Percentiles rank a stretch among this genome's conserved stretches.
Conservation (phyloP, 139 green algal species). For the Coccomyxa sp. region DNA sequence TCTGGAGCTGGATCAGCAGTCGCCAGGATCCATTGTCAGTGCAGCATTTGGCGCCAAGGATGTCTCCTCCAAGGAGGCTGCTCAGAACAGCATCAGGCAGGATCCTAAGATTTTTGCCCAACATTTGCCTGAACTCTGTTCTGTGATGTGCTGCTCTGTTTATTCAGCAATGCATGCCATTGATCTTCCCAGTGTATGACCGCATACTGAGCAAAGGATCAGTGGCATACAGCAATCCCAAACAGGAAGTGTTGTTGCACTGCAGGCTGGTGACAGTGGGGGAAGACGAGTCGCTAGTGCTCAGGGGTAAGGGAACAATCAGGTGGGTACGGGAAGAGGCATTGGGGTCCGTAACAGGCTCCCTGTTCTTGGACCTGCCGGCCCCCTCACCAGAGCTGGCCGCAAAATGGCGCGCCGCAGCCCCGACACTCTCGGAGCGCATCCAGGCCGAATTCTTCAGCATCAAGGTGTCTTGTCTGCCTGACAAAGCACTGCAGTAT, state of each 20-base stretch:
- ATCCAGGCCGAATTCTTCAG: constrained; percentile 31
- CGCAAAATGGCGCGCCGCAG: constrained; percentile 7
- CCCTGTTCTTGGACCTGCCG: constrained; percentile 72
- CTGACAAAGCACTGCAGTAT: constrained; percentile 1
- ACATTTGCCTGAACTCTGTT: no score
- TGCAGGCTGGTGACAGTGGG: constrained; percentile 42
- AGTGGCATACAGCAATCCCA: no score
- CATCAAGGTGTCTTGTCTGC: constrained; percentile 31
- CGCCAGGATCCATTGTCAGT: no score
- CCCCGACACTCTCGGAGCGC: not conserved
- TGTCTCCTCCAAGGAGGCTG: not conserved
- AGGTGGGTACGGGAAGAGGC: constrained; percentile 73
- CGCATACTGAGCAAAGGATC: no score
- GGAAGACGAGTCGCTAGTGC: constrained; percentile 33
- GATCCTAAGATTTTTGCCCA: not conserved
- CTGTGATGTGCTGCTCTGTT: no score
- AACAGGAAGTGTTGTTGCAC: no score
- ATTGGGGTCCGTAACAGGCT: constrained; percentile 35
- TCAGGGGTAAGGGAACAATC: constrained; percentile 41
- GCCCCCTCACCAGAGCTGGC: constrained; percentile 24
- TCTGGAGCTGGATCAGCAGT: no score
- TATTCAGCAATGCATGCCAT: no score
- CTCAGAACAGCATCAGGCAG: not conserved
- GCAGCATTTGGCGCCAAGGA: not conserved
- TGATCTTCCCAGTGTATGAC: no score